Base-by-base conservation (phyloP, 2,329 filamentous ascomycete species). In the Drechslera avenae region DNA sequence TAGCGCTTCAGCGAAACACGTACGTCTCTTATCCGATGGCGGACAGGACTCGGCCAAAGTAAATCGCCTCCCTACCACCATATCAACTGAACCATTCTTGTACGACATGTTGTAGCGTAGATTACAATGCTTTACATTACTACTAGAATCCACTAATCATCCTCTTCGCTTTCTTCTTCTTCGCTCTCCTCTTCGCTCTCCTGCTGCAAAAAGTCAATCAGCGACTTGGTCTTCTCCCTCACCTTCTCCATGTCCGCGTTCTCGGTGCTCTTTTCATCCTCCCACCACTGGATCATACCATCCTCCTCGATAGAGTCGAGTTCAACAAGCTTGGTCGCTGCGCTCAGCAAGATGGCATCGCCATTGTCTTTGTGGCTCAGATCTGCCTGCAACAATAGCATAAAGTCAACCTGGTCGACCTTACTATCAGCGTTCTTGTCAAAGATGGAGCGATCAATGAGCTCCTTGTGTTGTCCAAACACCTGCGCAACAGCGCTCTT, bases 251-350 rank as follows among this genome's bases (percentile, higher is more conserved):
- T 84, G 45, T 83, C 83, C 47, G 89, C 87, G 12, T 80, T 85
- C 47, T 85, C 86, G 18, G 76, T 81, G 5, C 88, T 87, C 65
- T 86, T 80, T 73, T 82, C 80, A 71, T 96, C 88, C 16, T 80
- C 83, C 92, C 92, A 97, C 94, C 94, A 99, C 39, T 83, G 82
- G 64, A 93, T 77, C 60, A 96, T 89, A 0, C 89, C 91, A 34
- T 97, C 92, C 67, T 96, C 91, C 69, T 96, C 91, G 1, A 97
- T 76, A 13, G 96, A 81, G 59, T 97, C 94, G 40, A 89, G 75
- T 59, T 89, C 85, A 69, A 96, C 95, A 43, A 97, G 79, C 73
- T 91, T 89, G 76, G 95, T 94, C 60, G 91, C 83, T 62, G 91
- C 78, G 32, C 87, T 90, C 3, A 92, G 82, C 28, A 97, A 81